Base-by-base conservation (phyloP, 192 early-diverging fungal genomes). In the Gorgonomyces haynaldii region DNA sequence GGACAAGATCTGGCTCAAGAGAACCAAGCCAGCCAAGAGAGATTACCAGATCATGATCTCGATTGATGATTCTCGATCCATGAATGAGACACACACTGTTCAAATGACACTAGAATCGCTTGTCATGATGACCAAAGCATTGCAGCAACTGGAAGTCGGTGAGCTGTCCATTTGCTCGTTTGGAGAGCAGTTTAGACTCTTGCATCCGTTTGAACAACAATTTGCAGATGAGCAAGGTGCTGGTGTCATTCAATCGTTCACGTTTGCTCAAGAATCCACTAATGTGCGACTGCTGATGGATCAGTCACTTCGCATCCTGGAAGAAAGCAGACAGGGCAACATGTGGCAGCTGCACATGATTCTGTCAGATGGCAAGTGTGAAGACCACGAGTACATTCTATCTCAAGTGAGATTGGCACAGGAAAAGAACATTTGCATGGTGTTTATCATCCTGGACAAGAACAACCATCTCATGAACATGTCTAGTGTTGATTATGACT, bases 1-100 rank as follows among this genome's bases (percentile, higher is more conserved):
- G 68, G 96, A 99, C 68, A 99, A 99, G 73, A 99, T 99, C 54
- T 99, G 96, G 96, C 65, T 99, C 47, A 78, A 92, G 6, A 81
- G 96, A 37, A 97, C 93, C 17, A 94, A 93, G 63, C 93, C 91
- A 15, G 86, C 83, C 53, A 92, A 96, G 54, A 79, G 96, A 38
- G 86, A 87, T 51, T 99, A 99, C 69, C 93, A 99, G 65, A 85
- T 99, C 31, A 88, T 99, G 86, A 82, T 99, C 21, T 75, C 93
- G 2, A 79, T 99, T 26, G 96, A 99, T 58, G 94, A 99, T 63
- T 96, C 91, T 38, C 82, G 82, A 49, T 99, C 96, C 25, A 99
- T 99, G 96, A 80, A 85, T 19, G 83, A 93, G 62, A 78, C 82
- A 0, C 76, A 78, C 37, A 52, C 79, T 31, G 84, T 96, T 15